Evolutionary conservation across 805 yeast genomes (phyloP).

Genomic region (Pichia insulana): DNA sequence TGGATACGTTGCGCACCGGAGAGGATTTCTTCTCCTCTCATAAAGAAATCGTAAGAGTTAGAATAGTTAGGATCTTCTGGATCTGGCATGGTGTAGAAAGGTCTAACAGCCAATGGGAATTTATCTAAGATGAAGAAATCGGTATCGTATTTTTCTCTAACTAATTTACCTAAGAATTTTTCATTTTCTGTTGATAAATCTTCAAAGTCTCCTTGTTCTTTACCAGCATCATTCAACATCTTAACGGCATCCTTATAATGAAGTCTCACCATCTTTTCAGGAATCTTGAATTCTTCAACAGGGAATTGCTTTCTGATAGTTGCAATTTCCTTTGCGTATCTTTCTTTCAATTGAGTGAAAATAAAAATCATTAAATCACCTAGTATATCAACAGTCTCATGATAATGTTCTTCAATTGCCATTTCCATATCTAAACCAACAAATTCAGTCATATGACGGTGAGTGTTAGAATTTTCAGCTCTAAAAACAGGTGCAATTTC

Average conservation of each 20-base stretch:
- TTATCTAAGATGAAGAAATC: constrained; percentile 97
- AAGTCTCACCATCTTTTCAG: constrained; percentile 84
- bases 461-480: constrained; percentile 98
- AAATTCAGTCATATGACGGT: constrained; percentile 98
- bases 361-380: constrained; percentile 72
- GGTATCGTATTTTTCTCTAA: constrained; percentile 89
- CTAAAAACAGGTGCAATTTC: constrained; percentile 98
- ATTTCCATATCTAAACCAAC: constrained; percentile 96
- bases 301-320: constrained; percentile 91
- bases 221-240: constrained; percentile 80
- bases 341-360: constrained; percentile 69
- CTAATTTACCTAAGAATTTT: constrained; percentile 82
- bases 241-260: constrained; percentile 87
- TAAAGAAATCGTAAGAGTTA: constrained; percentile 97
- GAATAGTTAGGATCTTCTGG: constrained; percentile 86
- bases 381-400: constrained; percentile 65
- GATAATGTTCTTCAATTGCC: constrained; percentile 97
- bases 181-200: constrained; percentile 93
- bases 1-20: constrained; percentile 99
- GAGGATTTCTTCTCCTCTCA: constrained; percentile 98
- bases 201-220: constrained; percentile 76
- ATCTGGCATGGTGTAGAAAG: constrained; percentile 99
- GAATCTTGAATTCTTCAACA: constrained; percentile 93
- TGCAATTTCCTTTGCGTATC: constrained; percentile 80
- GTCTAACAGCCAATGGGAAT: constrained; percentile 94